Percentiles rank a stretch among this genome's conserved stretches.
phyloP scores from a whole-genome alignment of 257 asterid species.

The Solanum habrochaites region DNA sequence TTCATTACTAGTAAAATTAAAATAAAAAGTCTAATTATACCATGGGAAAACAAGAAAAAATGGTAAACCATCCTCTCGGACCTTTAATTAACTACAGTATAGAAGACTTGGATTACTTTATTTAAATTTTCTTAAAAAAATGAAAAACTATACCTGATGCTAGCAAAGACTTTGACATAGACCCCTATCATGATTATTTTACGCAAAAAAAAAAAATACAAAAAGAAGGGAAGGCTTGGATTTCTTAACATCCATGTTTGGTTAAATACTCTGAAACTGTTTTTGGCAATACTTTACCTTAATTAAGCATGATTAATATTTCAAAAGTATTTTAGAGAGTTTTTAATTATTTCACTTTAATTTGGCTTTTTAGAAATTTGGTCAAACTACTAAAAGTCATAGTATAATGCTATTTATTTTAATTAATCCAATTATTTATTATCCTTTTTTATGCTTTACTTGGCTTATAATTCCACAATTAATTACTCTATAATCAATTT shows the following conservation, averaged over 20 bases:
- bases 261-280: neutral
- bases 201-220: no score
- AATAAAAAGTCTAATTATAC: neutral
- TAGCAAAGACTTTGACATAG: neutral
- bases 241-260: neutral
- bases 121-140: no score
- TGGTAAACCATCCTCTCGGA: neutral
- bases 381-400: neutral
- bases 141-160: rapidly evolving
- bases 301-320: neutral
- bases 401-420: no score
- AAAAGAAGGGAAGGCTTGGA: neutral
- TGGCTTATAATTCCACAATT: neutral
- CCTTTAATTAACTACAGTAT: neutral
- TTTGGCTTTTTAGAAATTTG: neutral
- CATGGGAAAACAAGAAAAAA: neutral
- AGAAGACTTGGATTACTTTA: neutral
- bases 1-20: neutral
- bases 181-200: no score
- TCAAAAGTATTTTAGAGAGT: no score
- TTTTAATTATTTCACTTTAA: neutral
- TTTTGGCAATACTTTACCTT: neutral
- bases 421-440: neutral
- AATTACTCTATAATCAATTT: neutral
- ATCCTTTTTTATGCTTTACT: neutral